phyloP scores from a whole-genome alignment of 495 filamentous ascomycete species.

The Aspergillus biplanus region DNA sequence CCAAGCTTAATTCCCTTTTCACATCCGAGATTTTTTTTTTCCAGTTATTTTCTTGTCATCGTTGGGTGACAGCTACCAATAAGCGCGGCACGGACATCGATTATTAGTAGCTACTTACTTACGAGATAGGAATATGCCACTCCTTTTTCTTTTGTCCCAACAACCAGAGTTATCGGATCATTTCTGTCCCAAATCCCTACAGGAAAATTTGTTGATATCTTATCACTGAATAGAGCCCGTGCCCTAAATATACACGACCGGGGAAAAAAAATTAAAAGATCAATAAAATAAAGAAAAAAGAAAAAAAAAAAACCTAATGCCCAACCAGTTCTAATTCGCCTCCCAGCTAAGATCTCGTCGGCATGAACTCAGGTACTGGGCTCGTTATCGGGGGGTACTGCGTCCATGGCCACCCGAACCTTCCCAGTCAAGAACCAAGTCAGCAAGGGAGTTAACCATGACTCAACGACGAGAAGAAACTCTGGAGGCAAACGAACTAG shows the following conservation, averaged over 20 bases:
- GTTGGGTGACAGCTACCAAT: neutral
- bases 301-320: neutral
- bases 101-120: neutral
- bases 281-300: neutral
- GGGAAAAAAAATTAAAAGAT: neutral
- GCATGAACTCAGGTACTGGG: too few relatives aligned
- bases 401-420: too few relatives aligned
- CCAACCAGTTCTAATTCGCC: neutral
- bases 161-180: neutral
- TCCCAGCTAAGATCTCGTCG: neutral
- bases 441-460: too few relatives aligned
- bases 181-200: neutral
- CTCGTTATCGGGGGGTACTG: too few relatives aligned
- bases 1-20: slow-evolving; percentile 14
- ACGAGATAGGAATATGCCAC: neutral
- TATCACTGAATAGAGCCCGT: neutral
- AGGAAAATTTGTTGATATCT: neutral
- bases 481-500: too few relatives aligned
- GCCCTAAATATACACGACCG: too few relatives aligned
- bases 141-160: too few relatives aligned
- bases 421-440: too few relatives aligned
- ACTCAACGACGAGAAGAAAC: too few relatives aligned
- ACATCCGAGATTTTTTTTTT: neutral
- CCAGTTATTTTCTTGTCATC: neutral
- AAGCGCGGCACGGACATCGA: neutral